phyloP scores from a whole-genome alignment of 352 stramenopile species.

The Pythium coloratum region DNA sequence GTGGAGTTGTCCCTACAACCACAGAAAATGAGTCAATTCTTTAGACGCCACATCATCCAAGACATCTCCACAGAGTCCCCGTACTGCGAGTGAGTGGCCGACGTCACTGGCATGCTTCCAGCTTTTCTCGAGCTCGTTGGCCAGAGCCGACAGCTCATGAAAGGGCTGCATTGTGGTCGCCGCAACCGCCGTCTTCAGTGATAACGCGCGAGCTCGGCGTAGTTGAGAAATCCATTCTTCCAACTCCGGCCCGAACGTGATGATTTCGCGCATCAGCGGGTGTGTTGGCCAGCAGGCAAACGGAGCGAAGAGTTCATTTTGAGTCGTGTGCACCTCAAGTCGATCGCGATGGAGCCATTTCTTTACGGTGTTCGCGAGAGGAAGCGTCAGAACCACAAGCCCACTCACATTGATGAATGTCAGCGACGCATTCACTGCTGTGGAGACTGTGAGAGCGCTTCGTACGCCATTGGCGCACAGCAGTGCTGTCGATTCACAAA shows the following conservation, averaged over 20 bases:
- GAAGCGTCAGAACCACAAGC: constrained; percentile 28
- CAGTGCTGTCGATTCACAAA: constrained; percentile 31
- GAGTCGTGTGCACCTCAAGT: neutral
- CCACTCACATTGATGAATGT: constrained; percentile 45
- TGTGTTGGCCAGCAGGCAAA: constrained; percentile 19
- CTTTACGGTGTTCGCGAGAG: constrained; percentile 12
- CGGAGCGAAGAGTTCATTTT: neutral
- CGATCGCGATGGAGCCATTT: constrained; percentile 7
- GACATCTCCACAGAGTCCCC: neutral
- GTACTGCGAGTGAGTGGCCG: constrained; percentile 15
- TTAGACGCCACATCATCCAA: neutral
- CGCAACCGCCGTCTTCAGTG: constrained; percentile 1
- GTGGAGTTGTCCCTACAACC: constrained; percentile 6
- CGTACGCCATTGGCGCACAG: constrained; percentile 56
- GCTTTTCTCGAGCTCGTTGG: constrained; percentile 3
- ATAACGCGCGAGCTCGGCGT: neutral
- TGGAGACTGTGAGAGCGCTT: constrained; percentile 65
- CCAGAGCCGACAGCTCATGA: constrained; percentile 3
- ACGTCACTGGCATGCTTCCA: neutral
- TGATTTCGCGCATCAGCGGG: constrained; percentile 14
- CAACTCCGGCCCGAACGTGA: neutral
- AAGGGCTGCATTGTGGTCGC: constrained; percentile 10
- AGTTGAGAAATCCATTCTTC: constrained; percentile 10
- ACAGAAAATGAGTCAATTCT: neutral
- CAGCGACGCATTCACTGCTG: constrained; percentile 46